phyloP scores from a whole-genome alignment of 768 basidiomycete genomes.

The Cubamyces lactineus region DNA sequence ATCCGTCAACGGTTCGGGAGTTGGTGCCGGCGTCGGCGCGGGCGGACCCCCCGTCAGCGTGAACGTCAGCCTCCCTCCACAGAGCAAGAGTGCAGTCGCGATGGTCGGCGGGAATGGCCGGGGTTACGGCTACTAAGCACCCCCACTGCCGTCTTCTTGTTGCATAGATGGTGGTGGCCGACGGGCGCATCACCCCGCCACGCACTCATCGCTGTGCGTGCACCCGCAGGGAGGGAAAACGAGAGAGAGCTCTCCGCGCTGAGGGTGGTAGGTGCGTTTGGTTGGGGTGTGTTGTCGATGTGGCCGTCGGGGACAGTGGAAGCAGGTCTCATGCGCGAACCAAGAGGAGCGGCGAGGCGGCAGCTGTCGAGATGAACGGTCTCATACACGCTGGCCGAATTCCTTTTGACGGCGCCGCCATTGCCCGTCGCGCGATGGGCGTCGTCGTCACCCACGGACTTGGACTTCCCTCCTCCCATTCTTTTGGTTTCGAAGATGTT shows the following conservation, averaged over 20 bases:
- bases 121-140: slow-evolving; percentile 45
- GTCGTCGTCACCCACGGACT: neutral
- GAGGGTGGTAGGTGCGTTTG: slow-evolving; percentile 1
- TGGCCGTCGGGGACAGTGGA: too few relatives aligned
- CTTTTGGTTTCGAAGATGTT: slow-evolving; percentile 11
- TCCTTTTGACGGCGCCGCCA: neutral
- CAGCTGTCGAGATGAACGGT: neutral
- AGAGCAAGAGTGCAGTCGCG: slow-evolving; percentile 39
- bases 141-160: neutral
- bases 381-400: slow-evolving; percentile 17
- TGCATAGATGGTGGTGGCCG: neutral
- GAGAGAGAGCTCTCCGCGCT: slow-evolving; percentile 13
- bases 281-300: neutral
- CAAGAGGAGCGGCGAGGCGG: too few relatives aligned
- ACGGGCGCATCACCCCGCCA: neutral
- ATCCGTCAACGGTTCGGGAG: slow-evolving; percentile 27
- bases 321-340: too few relatives aligned
- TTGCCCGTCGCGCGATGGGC: neutral
- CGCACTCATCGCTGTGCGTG: neutral
- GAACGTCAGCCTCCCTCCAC: slow-evolving; percentile 42
- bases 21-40: slow-evolving; percentile 27
- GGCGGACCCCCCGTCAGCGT: slow-evolving; percentile 44
- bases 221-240: neutral
- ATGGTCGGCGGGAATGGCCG: slow-evolving; percentile 36
- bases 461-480: neutral